Conservation (phyloP, 2,329 filamentous ascomycete genomes). For the Aspergillus quadricinctus region DNA sequence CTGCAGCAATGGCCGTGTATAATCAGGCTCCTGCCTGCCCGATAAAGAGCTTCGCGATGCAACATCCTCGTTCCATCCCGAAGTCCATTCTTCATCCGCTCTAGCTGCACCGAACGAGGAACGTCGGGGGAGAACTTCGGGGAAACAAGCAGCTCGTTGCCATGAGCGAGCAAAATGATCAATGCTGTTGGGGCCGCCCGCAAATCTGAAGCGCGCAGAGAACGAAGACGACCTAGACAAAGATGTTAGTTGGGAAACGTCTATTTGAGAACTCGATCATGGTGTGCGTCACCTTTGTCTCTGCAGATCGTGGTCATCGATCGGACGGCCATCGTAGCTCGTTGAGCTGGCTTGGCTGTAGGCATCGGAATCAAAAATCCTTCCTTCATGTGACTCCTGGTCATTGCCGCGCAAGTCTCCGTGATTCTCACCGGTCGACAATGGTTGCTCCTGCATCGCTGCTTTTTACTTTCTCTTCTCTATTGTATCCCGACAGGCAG, state of each 20-base stretch:
- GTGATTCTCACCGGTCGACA: not conserved
- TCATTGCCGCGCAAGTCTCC: not conserved
- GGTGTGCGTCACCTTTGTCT: constrained; percentile 11
- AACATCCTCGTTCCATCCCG: constrained; percentile 16
- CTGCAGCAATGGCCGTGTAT: constrained; percentile 25
- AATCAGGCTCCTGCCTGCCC: constrained; percentile 24
- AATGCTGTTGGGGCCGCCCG: constrained; percentile 89
- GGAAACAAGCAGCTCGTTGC: constrained; percentile 84
- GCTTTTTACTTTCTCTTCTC: not conserved
- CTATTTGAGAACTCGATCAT: not conserved
- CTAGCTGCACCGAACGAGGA: constrained; percentile 65
- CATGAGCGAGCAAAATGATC: constrained; percentile 90
- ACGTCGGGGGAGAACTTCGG: constrained; percentile 77
- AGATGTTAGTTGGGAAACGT: not conserved
- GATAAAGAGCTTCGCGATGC: constrained; percentile 19
- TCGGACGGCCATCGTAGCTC: constrained; percentile 29
- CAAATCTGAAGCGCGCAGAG: constrained; percentile 54
- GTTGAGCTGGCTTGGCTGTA: constrained; percentile 11
- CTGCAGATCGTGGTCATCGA: constrained; percentile 3
- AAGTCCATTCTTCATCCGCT: constrained; percentile 43
- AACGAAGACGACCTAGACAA: constrained; percentile 34
- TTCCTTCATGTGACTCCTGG: not conserved
- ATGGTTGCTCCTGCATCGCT: not conserved
- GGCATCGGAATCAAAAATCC: constrained; percentile 5
- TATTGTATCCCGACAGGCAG: not conserved